These are phyloP conservation scores for Dendrothele bispora DNA, from an alignment of 768 basidiomycete genomes.

Conservation along the genomic window DNA sequence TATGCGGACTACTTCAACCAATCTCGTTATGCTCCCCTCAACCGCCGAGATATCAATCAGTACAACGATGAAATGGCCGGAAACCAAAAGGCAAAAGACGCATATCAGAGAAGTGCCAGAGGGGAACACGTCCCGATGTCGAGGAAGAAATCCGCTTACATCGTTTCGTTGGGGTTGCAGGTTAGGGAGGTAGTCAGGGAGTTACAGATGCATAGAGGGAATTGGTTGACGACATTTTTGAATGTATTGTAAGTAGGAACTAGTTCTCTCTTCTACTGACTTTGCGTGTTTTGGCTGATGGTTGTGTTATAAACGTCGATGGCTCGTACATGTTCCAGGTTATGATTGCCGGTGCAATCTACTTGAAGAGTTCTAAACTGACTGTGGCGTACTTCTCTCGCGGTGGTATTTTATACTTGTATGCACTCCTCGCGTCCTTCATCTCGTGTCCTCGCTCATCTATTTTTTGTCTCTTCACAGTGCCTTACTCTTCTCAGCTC, in stretches of 20 bases:
- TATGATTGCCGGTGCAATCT: slow-evolving; percentile 62
- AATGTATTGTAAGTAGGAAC: too few species aligned
- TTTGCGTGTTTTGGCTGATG: slow-evolving; percentile 40
- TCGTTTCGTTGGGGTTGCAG: too few species aligned
- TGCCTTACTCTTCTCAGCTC: slow-evolving; percentile 55
- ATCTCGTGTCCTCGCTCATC: neutral
- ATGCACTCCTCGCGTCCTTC: slow-evolving; percentile 18
- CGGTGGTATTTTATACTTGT: slow-evolving; percentile 79
- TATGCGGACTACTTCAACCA: slow-evolving; percentile 49
- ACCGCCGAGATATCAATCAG: slow-evolving; percentile 43
- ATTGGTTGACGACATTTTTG: too few species aligned
- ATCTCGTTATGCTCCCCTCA: slow-evolving; percentile 39
- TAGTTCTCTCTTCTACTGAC: slow-evolving; percentile 44
- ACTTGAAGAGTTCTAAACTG: slow-evolving; percentile 51
- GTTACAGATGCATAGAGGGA: too few species aligned
- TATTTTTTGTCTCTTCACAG: slow-evolving; percentile 27
- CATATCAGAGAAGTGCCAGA: too few species aligned
- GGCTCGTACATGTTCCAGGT: slow-evolving; percentile 53
- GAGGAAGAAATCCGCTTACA: too few species aligned
- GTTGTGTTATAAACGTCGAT: slow-evolving; percentile 42
- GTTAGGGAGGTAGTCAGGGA: too few species aligned
- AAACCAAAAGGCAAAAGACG: too few species aligned
- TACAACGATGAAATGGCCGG: too few species aligned
- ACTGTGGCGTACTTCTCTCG: slow-evolving; percentile 73
- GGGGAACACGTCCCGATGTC: too few species aligned